Evolutionary conservation across 2,329 filamentous ascomycete genomes (phyloP), one percentile per base, ranked within the genome.

Genomic region (Phialocephala subalpina): DNA sequence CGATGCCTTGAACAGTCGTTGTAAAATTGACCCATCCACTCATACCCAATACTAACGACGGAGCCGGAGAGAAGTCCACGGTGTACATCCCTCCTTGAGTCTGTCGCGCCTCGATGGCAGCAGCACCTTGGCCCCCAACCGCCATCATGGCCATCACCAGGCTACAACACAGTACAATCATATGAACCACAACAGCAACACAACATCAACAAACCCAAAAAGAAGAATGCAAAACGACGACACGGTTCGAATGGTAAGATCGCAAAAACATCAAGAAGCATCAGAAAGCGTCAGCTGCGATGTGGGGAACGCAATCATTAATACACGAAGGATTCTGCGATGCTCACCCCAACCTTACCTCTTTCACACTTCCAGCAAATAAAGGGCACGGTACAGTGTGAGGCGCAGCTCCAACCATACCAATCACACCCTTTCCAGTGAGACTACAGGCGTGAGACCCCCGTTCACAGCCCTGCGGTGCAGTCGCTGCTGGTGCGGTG

Each of bases 61-160:
- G 49, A 53, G 14, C 11, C 9, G 29, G 29, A 53, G 3, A 9
- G n/a, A 53, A 53, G 25, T 2, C 29, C 6, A 29, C 27, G 6
- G n/a, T 2, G n/a, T 27, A 20, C 11, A 8, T 22, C 14, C 11
- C n/a, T 42, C 14, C 6, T 56, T n/a, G 18, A 55, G 6, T 29
- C 29, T 18, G 33, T 35, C 42, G 45, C 8, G 3, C 1, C 1
- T 35, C 38, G 29, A 12, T 22, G 38, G 42, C 42, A 12, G 35
- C 20, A 22, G 27, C 2, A n/a, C 25, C 33, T 9, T 47, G 20
- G 8, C 22, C 20, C 11, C 62, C 45, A 35, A 35, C 35, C 1
- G 22, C 63, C 63, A 65, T 52, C 33, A 45, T 16, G 12, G 58
- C 58, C 52, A 65, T 27, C 52, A 62, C n/a, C 20, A 65, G 58